Conservation (phyloP, 176 grass and related monocot genomes). For the Oryza rufipogon region DNA sequence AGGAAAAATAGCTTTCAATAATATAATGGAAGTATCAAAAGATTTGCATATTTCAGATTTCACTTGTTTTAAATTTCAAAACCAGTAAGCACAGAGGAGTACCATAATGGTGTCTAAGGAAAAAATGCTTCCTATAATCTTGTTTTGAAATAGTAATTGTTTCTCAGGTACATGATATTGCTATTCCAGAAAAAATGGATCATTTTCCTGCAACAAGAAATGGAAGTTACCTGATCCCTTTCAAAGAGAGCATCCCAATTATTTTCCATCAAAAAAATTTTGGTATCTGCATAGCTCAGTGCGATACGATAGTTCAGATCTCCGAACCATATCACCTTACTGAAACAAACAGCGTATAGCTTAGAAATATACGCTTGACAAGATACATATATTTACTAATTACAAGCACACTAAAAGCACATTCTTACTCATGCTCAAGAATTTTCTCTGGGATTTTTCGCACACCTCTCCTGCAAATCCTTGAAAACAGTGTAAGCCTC, state of each 20-base stretch:
- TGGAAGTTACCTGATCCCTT: slow-evolving; percentile 75
- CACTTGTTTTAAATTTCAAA: slow-evolving; percentile 6
- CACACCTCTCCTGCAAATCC: slow-evolving; percentile 66
- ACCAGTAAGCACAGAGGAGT: not conserved
- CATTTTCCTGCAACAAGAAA: slow-evolving; percentile 21
- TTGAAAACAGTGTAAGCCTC: slow-evolving; percentile 76
- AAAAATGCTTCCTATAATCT: not conserved
- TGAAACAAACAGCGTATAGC: slow-evolving; percentile 54
- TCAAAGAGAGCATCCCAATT: slow-evolving; percentile 80
- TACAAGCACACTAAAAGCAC: slow-evolving; percentile 3
- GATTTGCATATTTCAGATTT: not conserved
- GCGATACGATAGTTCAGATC: slow-evolving; percentile 97
- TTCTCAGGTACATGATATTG: not conserved
- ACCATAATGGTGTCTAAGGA: not conserved
- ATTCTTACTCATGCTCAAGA: slow-evolving; percentile 89
- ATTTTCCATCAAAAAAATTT: slow-evolving; percentile 68
- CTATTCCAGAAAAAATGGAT: not conserved
- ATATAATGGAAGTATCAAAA: not conserved
- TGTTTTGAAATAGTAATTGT: not conserved
- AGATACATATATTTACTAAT: slow-evolving; percentile 27
- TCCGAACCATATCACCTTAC: slow-evolving; percentile 79
- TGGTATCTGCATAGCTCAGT: slow-evolving; percentile 67
- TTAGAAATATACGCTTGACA: slow-evolving; percentile 26
- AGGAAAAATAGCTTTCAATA: not conserved
- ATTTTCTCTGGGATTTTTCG: slow-evolving; percentile 80